phyloP scores from a whole-genome alignment of 768 basidiomycete genomes.

The Clavulina sp. region DNA sequence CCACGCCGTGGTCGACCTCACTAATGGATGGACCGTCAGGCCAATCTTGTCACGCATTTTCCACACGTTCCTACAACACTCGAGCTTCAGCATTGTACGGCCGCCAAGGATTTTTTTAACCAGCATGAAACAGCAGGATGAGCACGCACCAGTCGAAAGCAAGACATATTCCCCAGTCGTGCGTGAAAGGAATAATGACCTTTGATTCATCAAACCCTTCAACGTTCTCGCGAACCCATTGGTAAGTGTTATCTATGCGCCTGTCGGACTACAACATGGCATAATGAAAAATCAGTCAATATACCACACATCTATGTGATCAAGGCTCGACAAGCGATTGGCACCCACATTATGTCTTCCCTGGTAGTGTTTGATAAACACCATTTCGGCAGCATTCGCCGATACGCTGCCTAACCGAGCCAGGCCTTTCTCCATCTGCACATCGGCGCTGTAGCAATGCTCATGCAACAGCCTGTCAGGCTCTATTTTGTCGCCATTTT shows the following conservation, averaged over 20 bases:
- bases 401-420: conserved; percentile 15
- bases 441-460: conserved; percentile 21
- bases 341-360: conserved; percentile 10
- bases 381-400: conserved; percentile 19
- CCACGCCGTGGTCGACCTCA: conserved; percentile 14
- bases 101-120: neutral
- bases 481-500: conserved; percentile 14
- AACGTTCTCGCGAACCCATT: neutral
- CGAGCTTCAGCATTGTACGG: neutral
- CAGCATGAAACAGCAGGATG: neutral
- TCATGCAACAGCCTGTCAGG: conserved; percentile 16
- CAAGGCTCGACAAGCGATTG: neutral
- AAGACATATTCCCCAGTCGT: conserved; percentile 21
- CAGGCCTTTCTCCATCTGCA: conserved; percentile 18
- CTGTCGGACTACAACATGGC: too few relatives aligned
- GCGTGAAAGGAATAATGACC: conserved; percentile 17
- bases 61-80: conserved; percentile 9
- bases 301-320: too few relatives aligned
- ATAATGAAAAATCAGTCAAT: too few relatives aligned
- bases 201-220: conserved; percentile 13
- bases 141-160: conserved; percentile 16
- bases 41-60: conserved; percentile 7
- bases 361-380: conserved; percentile 19
- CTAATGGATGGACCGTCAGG: conserved; percentile 2
- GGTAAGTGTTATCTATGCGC: too few relatives aligned